A percentile compares a stretch with the other conserved stretches of the same genome.
Conservation (phyloP, 805 yeast species). For the Wickerhamiella cacticola region DNA sequence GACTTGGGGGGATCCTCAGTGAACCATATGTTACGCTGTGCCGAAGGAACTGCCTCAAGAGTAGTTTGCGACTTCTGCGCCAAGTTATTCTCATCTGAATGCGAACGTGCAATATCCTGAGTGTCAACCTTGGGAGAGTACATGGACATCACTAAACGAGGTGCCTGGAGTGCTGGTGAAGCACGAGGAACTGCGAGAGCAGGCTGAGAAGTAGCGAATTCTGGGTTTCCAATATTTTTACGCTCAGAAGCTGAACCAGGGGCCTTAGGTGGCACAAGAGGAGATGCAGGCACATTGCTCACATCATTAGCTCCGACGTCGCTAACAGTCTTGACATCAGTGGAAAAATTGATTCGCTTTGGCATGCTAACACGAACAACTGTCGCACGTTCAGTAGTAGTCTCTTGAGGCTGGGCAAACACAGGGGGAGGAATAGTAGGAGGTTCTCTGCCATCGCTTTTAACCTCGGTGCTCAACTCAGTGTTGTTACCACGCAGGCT, state of each 20-base stretch:
- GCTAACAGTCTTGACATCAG: slow-evolving; percentile 1
- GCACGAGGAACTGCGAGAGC: slow-evolving; percentile 1
- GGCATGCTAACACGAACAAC: slow-evolving; percentile 12
- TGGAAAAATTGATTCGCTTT: slow-evolving; percentile 8
- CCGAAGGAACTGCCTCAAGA: not conserved
- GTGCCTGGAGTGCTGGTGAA: not conserved
- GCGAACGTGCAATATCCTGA: not conserved
- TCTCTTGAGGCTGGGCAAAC: not conserved
- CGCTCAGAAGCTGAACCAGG: not conserved
- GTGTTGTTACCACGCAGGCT: not conserved
- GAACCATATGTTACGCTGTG: slow-evolving; percentile 10
- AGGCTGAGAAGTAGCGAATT: not conserved
- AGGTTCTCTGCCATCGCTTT: not conserved
- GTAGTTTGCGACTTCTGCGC: not conserved
- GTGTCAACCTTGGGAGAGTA: slow-evolving; percentile 10
- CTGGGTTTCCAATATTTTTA: not conserved
- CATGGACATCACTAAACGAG: slow-evolving; percentile 7
- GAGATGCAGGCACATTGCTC: slow-evolving; percentile 11
- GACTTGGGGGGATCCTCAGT: slow-evolving; percentile 4
- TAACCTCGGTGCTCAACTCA: too few relatives aligned
- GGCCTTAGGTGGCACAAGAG: not conserved
- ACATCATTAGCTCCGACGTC: slow-evolving; percentile 3
- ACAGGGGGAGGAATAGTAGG: slow-evolving; percentile 10
- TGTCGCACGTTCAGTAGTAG: slow-evolving; percentile 2
- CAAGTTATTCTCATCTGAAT: slow-evolving; percentile 7